Evolutionary conservation across 257 asterid species (phyloP), one percentile per base, ranked within the genome.

Genomic region (Forsythia viridissima): DNA sequence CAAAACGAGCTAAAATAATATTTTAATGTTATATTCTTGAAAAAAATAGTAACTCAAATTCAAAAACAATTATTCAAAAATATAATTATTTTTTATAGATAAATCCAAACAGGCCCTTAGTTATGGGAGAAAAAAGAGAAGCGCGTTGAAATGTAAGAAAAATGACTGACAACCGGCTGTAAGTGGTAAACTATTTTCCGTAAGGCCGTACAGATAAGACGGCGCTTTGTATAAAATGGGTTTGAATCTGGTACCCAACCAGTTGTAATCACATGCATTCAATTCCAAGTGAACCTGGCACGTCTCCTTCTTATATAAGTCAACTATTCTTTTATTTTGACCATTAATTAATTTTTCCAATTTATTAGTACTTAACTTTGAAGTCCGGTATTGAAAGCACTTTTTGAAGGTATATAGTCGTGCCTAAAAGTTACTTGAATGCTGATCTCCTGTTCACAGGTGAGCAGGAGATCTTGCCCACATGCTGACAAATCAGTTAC

Each of bases 191-290:
- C 78, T 42, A 78, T 67, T 41, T 55, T 78, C 76, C 82, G 88
- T 83, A 72, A 82, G 74, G 76, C 92, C 92, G 92, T 90, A 90
- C 92, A 72, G 88, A 79, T 83, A 77, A 80, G 85, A 77, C 75
- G 82, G 83, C 81, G 72, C 81, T 18, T 78, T 74, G 63, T 74
- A 18, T 51, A 51, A 16, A 24, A 51, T 16, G 18, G 48, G 5
- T 77, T 40, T 82, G 88, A 76, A 74, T 82, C 84, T 73, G 85
- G 84, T 82, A 66, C 77, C 24, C 63, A 36, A 4, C 16, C 8
- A 72, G 77, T 44, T 40, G 0, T 65, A 75, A 79, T 85, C 85
- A 18, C n/a, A 41, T 87, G 86, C 44, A 68, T 37, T 63, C 57
- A 57, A n/a, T 16, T 70, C 46, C 79, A 48, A 42, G 13, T 72